Evolutionary conservation across 306 rosid genomes (phyloP).

Genomic region (Pueraria montana): DNA sequence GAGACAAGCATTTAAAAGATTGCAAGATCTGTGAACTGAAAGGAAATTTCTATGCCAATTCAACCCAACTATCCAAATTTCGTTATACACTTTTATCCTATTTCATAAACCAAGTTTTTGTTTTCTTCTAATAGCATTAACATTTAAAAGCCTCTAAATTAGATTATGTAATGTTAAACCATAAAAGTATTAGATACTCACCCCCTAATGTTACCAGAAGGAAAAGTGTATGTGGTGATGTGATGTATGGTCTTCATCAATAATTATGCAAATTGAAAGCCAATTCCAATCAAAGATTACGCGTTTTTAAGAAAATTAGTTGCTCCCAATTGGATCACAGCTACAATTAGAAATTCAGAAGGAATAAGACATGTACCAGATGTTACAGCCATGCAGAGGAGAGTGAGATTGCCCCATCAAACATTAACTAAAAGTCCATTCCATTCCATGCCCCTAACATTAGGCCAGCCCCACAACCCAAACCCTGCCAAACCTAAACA

Average conservation of each 20-base stretch:
- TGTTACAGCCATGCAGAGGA: constrained; percentile 31
- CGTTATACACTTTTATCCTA: not conserved
- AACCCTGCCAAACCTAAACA: constrained; percentile 61
- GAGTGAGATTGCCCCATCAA: constrained; percentile 47
- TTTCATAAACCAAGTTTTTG: not conserved
- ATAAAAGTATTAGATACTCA: not conserved
- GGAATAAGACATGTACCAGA: constrained; percentile 46
- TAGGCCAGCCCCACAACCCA: constrained; percentile 57
- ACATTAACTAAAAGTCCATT: constrained; percentile 41
- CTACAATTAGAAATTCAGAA: constrained; percentile 24
- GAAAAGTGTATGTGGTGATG: not conserved
- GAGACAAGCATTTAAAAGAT: constrained; percentile 23
- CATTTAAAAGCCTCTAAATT: constrained; percentile 30
- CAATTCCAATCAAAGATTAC: constrained; percentile 39
- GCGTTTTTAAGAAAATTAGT: constrained; percentile 36
- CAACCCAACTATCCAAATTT: constrained; percentile 15
- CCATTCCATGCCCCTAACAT: constrained; percentile 49
- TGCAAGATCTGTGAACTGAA: constrained; percentile 14
- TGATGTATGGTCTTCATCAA: constrained; percentile 4
- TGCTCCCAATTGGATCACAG: constrained; percentile 48
- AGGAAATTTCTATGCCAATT: not conserved
- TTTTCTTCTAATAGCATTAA: not conserved
- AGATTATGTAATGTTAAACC: not conserved
- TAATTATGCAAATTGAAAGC: constrained; percentile 36
- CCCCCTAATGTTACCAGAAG: not conserved